Base-by-base conservation (phyloP, 1,284 basidiomycete genomes). In the Ceratobasidium sp. region DNA sequence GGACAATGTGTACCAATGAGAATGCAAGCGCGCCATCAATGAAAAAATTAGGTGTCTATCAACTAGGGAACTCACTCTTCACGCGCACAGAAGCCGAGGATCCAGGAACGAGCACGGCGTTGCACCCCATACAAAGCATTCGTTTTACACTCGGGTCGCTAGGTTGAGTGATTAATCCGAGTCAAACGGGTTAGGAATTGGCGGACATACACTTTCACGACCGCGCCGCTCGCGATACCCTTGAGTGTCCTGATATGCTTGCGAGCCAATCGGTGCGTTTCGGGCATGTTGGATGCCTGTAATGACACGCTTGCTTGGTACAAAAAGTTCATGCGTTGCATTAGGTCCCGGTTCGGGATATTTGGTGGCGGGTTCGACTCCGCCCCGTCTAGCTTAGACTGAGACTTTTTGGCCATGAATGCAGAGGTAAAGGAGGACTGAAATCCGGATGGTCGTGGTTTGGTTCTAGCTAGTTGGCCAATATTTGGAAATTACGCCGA, bases 121-220 rank as follows among this genome's bases (percentile, higher is more conserved):
- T 82, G 75, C 92, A 94, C 1, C 81, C 80, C 75, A 84, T 86
- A 79, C 92, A 94, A 12, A 93, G 74, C 0, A 87, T 86, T 15
- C 92, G 87, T 76, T 94, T 94, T 22, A 93, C 82, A 1, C 83
- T 80, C 0, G 92, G 92, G 76, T 93, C 92, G 75, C 92, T 93
- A 13, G 40, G n/a, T 17, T 15, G 25, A 17, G 27, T 34, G 47
- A 20, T 15, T 40, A 38, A 71, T 49, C 50, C 53, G 35, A 71
- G 52, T 38, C 56, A 31, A 38, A 20, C 13, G 32, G 25, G 15
- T 32, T 22, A 15, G 34, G 42, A 15, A 27, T 49, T 20, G 47
- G 0, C 47, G 4, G 4, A 79, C 85, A 35, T 62, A 92, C 92
- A 93, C 86, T 75, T 86, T 87, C 29, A 90, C 85, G 45, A 86